A percentile compares a stretch with the other conserved stretches of the same genome.
Conservation (phyloP, 2,329 filamentous ascomycete genomes). For the Colletotrichum sp. region DNA sequence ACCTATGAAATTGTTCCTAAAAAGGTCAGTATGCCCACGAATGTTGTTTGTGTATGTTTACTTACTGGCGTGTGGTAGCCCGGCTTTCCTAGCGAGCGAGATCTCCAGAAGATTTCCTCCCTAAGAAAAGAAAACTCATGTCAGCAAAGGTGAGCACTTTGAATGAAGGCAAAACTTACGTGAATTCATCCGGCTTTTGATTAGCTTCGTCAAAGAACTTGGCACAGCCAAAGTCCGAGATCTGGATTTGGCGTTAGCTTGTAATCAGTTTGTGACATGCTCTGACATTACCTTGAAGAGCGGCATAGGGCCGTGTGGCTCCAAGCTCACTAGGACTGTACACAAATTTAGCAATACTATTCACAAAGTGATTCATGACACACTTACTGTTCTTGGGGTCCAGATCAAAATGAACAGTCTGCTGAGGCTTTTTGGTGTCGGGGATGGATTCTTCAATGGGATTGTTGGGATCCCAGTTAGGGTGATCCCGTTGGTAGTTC, state of each 20-base stretch:
- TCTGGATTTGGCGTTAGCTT: background rate
- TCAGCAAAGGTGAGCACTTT: background rate
- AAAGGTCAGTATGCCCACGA: background rate
- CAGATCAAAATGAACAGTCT: conserved; percentile 15
- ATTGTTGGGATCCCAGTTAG: background rate
- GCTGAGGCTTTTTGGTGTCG: background rate
- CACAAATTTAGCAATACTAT: background rate
- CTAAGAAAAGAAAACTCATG: background rate
- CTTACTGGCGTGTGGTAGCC: conserved; percentile 9
- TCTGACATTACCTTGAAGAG: conserved; percentile 10
- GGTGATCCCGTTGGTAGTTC: background rate
- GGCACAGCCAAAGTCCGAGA: conserved; percentile 6
- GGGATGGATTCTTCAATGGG: conserved; percentile 9
- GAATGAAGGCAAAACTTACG: background rate
- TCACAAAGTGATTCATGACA: no score
- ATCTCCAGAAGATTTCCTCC: conserved; percentile 10
- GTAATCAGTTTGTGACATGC: background rate
- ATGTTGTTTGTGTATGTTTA: background rate
- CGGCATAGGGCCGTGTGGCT: background rate
- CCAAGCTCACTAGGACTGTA: background rate
- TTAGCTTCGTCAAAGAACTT: conserved; percentile 1
- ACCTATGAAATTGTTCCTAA: conserved; percentile 22
- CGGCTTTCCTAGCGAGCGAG: conserved; percentile 1
- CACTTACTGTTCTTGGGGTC: conserved; percentile 33
- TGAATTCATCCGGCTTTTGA: background rate